These are phyloP conservation scores for Acer campestre DNA, from an alignment of 345 rosid species.

Conservation along the genomic window DNA sequence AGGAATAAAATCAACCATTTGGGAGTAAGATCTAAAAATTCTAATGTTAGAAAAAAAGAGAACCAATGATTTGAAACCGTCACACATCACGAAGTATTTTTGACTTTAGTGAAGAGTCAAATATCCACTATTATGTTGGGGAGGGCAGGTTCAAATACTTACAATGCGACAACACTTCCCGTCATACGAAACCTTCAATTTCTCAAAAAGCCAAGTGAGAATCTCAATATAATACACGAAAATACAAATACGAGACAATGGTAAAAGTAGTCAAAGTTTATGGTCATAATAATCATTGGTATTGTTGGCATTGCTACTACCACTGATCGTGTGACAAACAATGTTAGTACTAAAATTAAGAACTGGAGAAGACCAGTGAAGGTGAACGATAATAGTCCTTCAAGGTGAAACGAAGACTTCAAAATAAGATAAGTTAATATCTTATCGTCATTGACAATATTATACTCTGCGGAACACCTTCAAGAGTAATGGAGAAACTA, in stretches of 20 bases:
- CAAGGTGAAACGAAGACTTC: neutral
- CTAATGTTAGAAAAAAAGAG: neutral
- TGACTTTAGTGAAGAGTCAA: neutral
- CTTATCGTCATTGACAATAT: neutral
- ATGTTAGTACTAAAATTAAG: neutral
- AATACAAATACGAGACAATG: neutral
- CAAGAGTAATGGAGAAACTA: neutral
- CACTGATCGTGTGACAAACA: conserved; percentile 4
- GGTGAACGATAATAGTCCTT: neutral
- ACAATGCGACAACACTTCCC: conserved; percentile 19
- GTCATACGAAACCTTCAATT: conserved; percentile 21
- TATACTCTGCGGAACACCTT: no score
- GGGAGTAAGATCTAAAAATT: neutral
- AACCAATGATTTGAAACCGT: neutral
- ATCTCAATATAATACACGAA: conserved; percentile 8
- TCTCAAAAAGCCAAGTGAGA: conserved; percentile 23
- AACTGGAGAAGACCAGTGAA: neutral
- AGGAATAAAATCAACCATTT: neutral
- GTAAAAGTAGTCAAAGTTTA: conserved; percentile 9
- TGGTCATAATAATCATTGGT: neutral
- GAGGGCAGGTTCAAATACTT: conserved; percentile 21
- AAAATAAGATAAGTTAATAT: neutral
- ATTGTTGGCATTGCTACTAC: neutral
- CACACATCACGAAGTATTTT: neutral
- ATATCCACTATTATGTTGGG: conserved; percentile 8